Evolutionary conservation across 148 eudicot genomes (phyloP), one percentile per base, ranked within the genome.

Genomic region (Simmondsia chinensis): DNA sequence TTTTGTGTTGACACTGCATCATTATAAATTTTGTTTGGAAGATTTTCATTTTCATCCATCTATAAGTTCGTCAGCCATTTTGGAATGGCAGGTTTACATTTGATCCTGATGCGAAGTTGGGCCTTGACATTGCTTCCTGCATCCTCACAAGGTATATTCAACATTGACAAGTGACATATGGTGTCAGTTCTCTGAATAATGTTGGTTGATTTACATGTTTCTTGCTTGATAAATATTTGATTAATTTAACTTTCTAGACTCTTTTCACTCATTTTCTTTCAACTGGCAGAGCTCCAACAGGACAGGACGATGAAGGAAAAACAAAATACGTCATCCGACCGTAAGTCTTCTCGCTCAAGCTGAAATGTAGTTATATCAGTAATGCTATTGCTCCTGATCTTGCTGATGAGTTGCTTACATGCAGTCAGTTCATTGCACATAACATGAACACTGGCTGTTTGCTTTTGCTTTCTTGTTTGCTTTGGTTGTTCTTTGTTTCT

Each of bases 101-200:
- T 75, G 96, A 93, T 69, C 80, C 96, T 8, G 47, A 56, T 54
- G 63, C 66, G 31, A 75, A 80, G 59, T 75, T 93, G 63, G 99
- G 99, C 53, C 96, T 86, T 62, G 77, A 93, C 75, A 73, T 93
- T 62, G 99, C 99, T 44, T 93, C 99, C 14, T 93, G 99, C 77
- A 6, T 93, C 38, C 50, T 93, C 56, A 93, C 99, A 45, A 86
- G 99, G 99, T 82, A 75, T 13, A 27, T 42, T 43, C 36, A 17
- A 25, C 22, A 27, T 24, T 63, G 18, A 38, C 22, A 24, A 26
- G n/a, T n/a, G n/a, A n/a, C n/a, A n/a, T n/a, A n/a, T n/a, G n/a
- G n/a, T n/a, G n/a, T n/a, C n/a, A n/a, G n/a, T n/a, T n/a, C n/a
- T n/a, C n/a, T n/a, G n/a, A n/a, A n/a, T n/a, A n/a, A n/a, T n/a